These are phyloP conservation scores for Tuber magnatum DNA, from an alignment of 495 filamentous ascomycete species.

Conservation along the genomic window DNA sequence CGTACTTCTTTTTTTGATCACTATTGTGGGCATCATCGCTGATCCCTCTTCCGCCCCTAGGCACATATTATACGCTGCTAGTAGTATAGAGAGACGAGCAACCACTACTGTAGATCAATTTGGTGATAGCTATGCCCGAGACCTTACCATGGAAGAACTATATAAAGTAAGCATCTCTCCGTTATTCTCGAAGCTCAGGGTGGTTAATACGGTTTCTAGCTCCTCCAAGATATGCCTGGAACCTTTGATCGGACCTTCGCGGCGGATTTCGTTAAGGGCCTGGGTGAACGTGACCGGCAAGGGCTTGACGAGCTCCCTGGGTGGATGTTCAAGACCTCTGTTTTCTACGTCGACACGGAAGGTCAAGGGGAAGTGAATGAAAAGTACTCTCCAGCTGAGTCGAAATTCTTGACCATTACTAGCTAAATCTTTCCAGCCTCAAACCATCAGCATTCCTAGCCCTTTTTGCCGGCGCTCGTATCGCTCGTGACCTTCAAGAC, in stretches of 20 bases:
- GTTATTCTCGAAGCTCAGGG: slow-evolving; percentile 7
- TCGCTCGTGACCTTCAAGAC: slow-evolving; percentile 48
- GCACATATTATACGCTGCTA: slow-evolving; percentile 42
- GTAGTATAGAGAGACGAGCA: slow-evolving; percentile 42
- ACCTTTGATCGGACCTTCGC: slow-evolving; percentile 2
- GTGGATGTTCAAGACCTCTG: slow-evolving; percentile 61
- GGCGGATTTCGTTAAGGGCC: slow-evolving; percentile 14
- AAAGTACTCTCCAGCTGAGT: background rate
- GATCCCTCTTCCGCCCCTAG: slow-evolving; percentile 7
- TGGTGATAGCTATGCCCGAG: slow-evolving; percentile 75
- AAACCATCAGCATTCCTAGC: slow-evolving; percentile 47
- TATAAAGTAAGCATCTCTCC: slow-evolving; percentile 30
- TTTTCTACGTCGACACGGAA: slow-evolving; percentile 50
- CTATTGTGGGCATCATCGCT: background rate
- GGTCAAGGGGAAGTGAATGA: background rate
- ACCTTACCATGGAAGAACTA: slow-evolving; percentile 61
- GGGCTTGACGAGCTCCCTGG: slow-evolving; percentile 50
- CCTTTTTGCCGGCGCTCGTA: slow-evolving; percentile 57
- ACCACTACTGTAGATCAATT: slow-evolving; percentile 58
- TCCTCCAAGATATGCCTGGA: slow-evolving; percentile 47
- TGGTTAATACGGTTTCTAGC: slow-evolving; percentile 47
- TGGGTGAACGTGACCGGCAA: slow-evolving; percentile 52
- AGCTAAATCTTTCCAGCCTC: background rate
- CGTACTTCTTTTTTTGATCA: background rate
- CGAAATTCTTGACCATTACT: background rate